These are phyloP conservation scores for Medicago arabica DNA, from an alignment of 306 rosid genomes.

Conservation along the genomic window DNA sequence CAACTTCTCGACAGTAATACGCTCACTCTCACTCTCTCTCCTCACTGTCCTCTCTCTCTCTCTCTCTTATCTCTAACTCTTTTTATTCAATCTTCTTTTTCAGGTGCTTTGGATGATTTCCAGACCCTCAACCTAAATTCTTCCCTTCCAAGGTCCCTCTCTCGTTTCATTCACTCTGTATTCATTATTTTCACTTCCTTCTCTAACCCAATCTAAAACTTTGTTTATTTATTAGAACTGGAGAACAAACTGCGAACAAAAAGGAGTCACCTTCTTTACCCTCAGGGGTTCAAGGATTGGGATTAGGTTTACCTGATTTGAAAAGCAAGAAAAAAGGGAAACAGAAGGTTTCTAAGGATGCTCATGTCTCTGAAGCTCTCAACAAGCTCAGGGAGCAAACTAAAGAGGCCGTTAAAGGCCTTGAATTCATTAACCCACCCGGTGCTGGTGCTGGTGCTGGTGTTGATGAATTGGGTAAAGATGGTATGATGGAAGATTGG, in stretches of 20 bases:
- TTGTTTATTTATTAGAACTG: constrained; percentile 38
- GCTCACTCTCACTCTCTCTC: background rate
- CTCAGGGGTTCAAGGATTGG: constrained; percentile 81
- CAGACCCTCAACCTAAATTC: constrained; percentile 70
- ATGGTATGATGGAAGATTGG: constrained; percentile 87
- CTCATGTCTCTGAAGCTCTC: constrained; percentile 82
- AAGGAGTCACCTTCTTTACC: constrained; percentile 54
- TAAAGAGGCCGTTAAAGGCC: constrained; percentile 79
- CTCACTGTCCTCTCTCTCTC: background rate
- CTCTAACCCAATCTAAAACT: constrained; percentile 3
- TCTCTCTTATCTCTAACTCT: background rate
- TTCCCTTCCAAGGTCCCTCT: constrained; percentile 54
- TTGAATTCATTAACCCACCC: constrained; percentile 59
- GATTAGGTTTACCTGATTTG: constrained; percentile 82
- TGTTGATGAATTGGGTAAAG: constrained; percentile 61
- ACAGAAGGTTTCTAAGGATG: constrained; percentile 68
- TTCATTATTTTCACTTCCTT: background rate
- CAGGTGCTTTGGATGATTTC: constrained; percentile 98
- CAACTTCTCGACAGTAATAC: constrained; percentile 79
- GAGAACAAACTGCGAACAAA: constrained; percentile 44
- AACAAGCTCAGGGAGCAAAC: constrained; percentile 87
- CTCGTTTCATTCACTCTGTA: background rate
- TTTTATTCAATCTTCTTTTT: constrained; percentile 28
- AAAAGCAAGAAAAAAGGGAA: constrained; percentile 82
- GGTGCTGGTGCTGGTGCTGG: constrained; percentile 43